phyloP scores from a whole-genome alignment of 495 filamentous ascomycete species.

The Sporormia fimetaria region DNA sequence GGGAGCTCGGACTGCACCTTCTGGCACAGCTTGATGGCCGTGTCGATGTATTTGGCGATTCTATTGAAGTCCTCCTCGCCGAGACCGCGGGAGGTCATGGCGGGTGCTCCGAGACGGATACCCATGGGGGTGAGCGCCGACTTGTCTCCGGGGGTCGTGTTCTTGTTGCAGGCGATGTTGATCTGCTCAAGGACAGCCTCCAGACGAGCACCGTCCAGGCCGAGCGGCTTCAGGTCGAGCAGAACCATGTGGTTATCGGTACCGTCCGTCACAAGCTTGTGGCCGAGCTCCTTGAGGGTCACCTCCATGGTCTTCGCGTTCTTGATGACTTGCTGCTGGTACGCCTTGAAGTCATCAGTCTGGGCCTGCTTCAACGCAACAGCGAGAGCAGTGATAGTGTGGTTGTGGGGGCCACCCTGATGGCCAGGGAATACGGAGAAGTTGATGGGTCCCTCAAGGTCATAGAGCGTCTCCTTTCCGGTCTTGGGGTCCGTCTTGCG shows the following conservation, averaged over 20 bases:
- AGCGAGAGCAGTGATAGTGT: slow-evolving; percentile 91
- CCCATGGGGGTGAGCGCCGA: slow-evolving; percentile 88
- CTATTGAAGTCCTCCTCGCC: slow-evolving; percentile 86
- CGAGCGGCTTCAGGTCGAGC: slow-evolving; percentile 84
- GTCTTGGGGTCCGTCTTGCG: slow-evolving; percentile 74
- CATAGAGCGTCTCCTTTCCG: slow-evolving; percentile 71
- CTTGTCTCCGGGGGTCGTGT: slow-evolving; percentile 91
- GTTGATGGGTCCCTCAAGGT: slow-evolving; percentile 91
- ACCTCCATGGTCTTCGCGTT: slow-evolving; percentile 80
- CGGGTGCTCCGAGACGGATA: slow-evolving; percentile 83
- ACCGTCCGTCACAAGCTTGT: slow-evolving; percentile 81
- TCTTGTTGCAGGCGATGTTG: slow-evolving; percentile 95
- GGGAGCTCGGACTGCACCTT: slow-evolving; percentile 72
- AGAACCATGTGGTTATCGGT: slow-evolving; percentile 97
- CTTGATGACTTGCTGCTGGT: slow-evolving; percentile 75
- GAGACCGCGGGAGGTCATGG: slow-evolving; percentile 92
- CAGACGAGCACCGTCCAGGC: slow-evolving; percentile 83
- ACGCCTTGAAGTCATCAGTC: slow-evolving; percentile 72
- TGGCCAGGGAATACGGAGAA: slow-evolving; percentile 97
- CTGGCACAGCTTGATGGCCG: slow-evolving; percentile 49
- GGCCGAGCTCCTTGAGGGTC: slow-evolving; percentile 67
- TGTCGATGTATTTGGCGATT: slow-evolving; percentile 81
- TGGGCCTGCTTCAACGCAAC: slow-evolving; percentile 92
- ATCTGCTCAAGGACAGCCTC: slow-evolving; percentile 91
- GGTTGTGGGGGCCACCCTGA: slow-evolving; percentile 96